These are phyloP conservation scores for Pythium grandisporangium DNA, from an alignment of 352 stramenopile genomes.

Conservation along the genomic window DNA sequence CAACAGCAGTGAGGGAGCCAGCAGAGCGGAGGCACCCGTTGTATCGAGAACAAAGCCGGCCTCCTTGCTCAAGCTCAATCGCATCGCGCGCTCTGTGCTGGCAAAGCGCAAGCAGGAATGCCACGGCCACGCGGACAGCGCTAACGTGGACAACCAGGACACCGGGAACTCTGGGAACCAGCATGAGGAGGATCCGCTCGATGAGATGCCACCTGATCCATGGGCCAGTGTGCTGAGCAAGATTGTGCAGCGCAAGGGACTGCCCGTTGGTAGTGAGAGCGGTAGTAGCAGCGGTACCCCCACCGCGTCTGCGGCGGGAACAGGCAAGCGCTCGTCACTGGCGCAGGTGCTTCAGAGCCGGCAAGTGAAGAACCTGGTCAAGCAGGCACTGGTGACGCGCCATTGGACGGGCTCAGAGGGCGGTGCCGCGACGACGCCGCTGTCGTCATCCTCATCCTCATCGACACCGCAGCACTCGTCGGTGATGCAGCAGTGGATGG, in stretches of 20 bases:
- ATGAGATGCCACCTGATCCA: constrained; percentile 14
- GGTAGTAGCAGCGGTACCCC: no score
- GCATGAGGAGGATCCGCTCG: no score
- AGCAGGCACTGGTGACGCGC: constrained; percentile 26
- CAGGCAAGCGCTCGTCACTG: constrained; percentile 20
- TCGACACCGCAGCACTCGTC: constrained; percentile 32
- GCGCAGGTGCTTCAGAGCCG: constrained; percentile 40
- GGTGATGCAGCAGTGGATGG: constrained; percentile 58
- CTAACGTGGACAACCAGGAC: not conserved
- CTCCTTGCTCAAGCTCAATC: not conserved
- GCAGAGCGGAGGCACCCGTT: no score
- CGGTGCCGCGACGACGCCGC: not conserved
- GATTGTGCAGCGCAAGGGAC: constrained; percentile 9
- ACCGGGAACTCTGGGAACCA: not conserved
- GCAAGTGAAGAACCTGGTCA: constrained; percentile 52
- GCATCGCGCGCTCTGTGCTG: not conserved
- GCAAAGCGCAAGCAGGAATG: not conserved
- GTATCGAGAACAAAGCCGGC: no score
- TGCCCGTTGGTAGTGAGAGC: not conserved
- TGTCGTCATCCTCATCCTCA: no score
- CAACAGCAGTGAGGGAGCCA: not conserved
- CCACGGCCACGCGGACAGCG: not conserved
- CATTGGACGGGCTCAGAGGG: constrained; percentile 9
- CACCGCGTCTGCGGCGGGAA: not conserved
- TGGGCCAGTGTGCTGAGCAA: constrained; percentile 22